Evolutionary conservation across 345 rosid genomes (phyloP).

Genomic region (Raphanus raphanistrum): DNA sequence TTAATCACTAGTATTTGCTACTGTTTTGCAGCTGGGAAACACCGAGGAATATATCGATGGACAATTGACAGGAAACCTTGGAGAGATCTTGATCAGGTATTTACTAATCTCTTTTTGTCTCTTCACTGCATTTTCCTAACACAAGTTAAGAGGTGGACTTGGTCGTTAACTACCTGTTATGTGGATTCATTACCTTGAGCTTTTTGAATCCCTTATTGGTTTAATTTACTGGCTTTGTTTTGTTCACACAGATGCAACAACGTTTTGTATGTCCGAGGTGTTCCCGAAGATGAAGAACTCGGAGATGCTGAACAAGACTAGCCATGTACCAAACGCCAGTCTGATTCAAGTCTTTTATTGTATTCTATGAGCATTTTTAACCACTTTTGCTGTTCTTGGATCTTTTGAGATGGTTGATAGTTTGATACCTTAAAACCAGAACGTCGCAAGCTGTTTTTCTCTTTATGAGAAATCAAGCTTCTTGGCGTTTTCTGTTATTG

Average conservation of each 20-base stretch:
- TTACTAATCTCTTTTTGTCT: neutral
- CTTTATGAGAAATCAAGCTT: neutral
- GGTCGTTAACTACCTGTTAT: neutral
- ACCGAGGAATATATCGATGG: constrained; percentile 89
- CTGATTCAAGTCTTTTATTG: neutral
- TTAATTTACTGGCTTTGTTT: neutral
- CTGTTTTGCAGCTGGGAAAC: constrained; percentile 68
- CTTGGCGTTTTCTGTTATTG: neutral
- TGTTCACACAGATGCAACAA: constrained; percentile 74
- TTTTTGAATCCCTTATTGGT: neutral
- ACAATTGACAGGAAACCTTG: constrained; percentile 79
- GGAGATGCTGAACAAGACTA: constrained; percentile 76
- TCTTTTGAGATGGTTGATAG: constrained; percentile 11
- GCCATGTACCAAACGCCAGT: neutral
- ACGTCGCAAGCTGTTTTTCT: neutral
- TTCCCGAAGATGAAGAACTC: constrained; percentile 91
- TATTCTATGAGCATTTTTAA: constrained; percentile 11
- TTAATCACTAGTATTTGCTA: neutral
- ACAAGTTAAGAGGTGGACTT: neutral
- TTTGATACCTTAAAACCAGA: neutral
- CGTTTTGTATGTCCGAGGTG: constrained; percentile 85
- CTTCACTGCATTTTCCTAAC: neutral
- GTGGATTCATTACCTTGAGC: neutral
- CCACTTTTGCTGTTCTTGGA: neutral
- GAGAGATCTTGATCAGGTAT: constrained; percentile 92